Conservation (phyloP, 2,329 filamentous ascomycete species). For the Ophiostoma australiae region DNA sequence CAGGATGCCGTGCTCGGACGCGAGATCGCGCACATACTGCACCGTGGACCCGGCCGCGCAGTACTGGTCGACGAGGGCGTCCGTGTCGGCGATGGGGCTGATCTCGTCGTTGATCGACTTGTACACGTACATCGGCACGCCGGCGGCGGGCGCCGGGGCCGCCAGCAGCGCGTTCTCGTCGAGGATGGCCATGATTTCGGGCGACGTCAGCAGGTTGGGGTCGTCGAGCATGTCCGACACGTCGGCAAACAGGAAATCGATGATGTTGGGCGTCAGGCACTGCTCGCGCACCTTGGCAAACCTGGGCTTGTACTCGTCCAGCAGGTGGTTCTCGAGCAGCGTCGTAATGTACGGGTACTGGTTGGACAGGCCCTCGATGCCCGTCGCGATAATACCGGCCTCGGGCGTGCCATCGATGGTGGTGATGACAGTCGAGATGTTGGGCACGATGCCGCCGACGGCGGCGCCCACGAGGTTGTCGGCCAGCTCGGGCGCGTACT, state of each 20-base stretch:
- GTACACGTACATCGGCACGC: conserved; percentile 44
- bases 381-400: conserved; percentile 30
- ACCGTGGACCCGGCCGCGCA: conserved; percentile 19
- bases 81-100: conserved; percentile 23
- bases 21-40: conserved; percentile 18
- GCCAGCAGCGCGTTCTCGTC: conserved; percentile 30
- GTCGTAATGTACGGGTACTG: conserved; percentile 15
- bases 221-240: conserved; percentile 27
- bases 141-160: not conserved
- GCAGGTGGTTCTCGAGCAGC: conserved; percentile 13
- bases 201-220: conserved; percentile 15
- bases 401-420: conserved; percentile 33
- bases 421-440: conserved; percentile 38
- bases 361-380: conserved; percentile 25
- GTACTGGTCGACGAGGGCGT: conserved; percentile 18
- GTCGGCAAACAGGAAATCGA: conserved; percentile 30
- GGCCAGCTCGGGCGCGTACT: conserved; percentile 45
- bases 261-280: conserved; percentile 40
- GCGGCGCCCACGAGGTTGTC: conserved; percentile 31
- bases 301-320: conserved; percentile 29
- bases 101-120: conserved; percentile 42
- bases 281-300: conserved; percentile 30
- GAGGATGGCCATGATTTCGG: conserved; percentile 30
- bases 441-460: conserved; percentile 42
- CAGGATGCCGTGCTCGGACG: conserved; percentile 14